These are phyloP conservation scores for Mariannaea elegans DNA, from an alignment of 2,329 filamentous ascomycete genomes.

Conservation along the genomic window DNA sequence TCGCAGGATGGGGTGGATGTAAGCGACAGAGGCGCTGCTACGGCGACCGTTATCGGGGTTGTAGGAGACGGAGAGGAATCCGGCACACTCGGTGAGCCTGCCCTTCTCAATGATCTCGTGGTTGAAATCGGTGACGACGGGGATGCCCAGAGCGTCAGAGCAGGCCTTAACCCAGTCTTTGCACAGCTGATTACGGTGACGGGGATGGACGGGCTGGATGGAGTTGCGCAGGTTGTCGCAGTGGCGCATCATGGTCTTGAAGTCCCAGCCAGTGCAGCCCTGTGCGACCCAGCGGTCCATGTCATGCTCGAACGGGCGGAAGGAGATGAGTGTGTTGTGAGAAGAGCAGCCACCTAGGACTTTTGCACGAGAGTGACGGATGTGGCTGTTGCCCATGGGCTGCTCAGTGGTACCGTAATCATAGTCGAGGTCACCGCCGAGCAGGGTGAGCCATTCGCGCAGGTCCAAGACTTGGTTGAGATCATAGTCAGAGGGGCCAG, in stretches of 20 bases:
- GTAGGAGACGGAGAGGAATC: constrained; percentile 91
- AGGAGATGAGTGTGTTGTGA: constrained; percentile 93
- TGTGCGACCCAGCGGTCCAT: constrained; percentile 83
- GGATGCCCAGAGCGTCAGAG: constrained; percentile 80
- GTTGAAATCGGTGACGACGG: constrained; percentile 87
- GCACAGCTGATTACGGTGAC: constrained; percentile 90
- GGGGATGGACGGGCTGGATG: constrained; percentile 86
- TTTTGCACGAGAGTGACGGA: constrained; percentile 91
- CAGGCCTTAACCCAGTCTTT: constrained; percentile 89
- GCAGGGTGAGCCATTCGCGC: constrained; percentile 84
- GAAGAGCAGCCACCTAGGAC: constrained; percentile 92
- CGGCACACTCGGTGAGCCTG: constrained; percentile 77
- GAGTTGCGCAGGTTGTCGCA: constrained; percentile 88
- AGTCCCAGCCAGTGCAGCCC: constrained; percentile 87
- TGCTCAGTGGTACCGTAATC: constrained; percentile 91
- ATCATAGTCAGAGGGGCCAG: constrained; percentile 87
- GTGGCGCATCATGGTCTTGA: constrained; percentile 82
- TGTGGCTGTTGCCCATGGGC: constrained; percentile 90
- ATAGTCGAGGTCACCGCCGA: constrained; percentile 90
- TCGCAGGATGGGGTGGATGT: constrained; percentile 89
- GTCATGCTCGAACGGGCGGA: constrained; percentile 91
- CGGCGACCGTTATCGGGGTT: constrained; percentile 88
- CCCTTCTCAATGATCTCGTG: constrained; percentile 79
- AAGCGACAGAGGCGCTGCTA: constrained; percentile 88
- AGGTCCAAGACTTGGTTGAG: constrained; percentile 87